phyloP scores from a whole-genome alignment of 1,284 basidiomycete genomes.

The Entoloma clypeatum region DNA sequence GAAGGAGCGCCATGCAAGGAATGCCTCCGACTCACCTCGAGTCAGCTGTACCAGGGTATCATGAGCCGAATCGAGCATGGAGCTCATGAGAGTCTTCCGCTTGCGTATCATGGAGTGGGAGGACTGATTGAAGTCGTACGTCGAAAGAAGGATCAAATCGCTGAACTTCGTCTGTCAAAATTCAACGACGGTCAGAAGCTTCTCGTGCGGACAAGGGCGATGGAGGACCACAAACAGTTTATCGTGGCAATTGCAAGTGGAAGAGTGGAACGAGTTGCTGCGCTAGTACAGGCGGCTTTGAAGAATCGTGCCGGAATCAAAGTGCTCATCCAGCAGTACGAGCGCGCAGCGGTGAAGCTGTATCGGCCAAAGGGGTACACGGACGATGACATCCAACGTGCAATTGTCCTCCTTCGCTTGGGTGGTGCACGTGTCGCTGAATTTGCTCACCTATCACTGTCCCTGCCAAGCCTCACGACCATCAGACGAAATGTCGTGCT shows the following conservation, averaged over 20 bases:
- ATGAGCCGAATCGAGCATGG: slow-evolving; percentile 7
- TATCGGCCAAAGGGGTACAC: slow-evolving; percentile 21
- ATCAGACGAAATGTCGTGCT: too few relatives aligned
- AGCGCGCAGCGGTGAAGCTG: slow-evolving; percentile 15
- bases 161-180: slow-evolving; percentile 11
- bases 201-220: slow-evolving; percentile 5
- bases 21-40: not conserved
- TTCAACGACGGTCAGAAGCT: slow-evolving; percentile 12
- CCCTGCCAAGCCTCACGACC: too few relatives aligned
- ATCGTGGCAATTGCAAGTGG: slow-evolving; percentile 20
- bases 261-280: slow-evolving; percentile 17
- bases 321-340: slow-evolving; percentile 12
- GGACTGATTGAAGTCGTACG: slow-evolving; percentile 12
- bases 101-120: slow-evolving; percentile 10
- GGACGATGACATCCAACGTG: too few relatives aligned
- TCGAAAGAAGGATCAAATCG: slow-evolving; percentile 10
- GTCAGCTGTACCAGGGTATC: slow-evolving; percentile 10
- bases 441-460: too few relatives aligned
- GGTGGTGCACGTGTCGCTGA: too few relatives aligned
- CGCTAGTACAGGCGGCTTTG: slow-evolving; percentile 18
- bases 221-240: slow-evolving; percentile 16
- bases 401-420: too few relatives aligned
- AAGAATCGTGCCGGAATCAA: slow-evolving; percentile 15
- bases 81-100: slow-evolving; percentile 6
- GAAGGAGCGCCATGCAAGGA: slow-evolving; percentile 5